phyloP scores from a whole-genome alignment of 495 filamentous ascomycete genomes.

The Aspergillus leporis region DNA sequence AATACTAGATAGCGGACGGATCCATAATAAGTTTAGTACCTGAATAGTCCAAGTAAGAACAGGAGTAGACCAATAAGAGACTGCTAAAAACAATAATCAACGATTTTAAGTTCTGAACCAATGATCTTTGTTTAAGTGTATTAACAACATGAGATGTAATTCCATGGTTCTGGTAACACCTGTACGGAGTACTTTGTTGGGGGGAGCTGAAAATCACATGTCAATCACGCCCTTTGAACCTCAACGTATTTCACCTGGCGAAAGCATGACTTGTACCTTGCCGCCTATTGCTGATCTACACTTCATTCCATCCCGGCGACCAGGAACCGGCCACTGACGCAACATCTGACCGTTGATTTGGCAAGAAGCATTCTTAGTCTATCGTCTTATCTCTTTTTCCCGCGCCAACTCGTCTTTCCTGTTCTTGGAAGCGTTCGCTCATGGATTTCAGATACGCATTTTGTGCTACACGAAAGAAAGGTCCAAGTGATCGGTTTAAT shows the following conservation, averaged over 20 bases:
- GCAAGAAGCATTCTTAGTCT: neutral
- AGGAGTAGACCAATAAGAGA: no score
- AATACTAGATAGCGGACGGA: no score
- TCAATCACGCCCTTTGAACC: neutral
- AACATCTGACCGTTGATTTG: conserved; percentile 9
- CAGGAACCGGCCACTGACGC: conserved; percentile 17
- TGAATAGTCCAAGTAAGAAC: no score
- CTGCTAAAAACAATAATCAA: no score
- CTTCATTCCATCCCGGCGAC: neutral
- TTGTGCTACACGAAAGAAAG: conserved; percentile 1
- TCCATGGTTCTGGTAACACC: neutral
- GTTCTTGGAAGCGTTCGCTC: conserved; percentile 5
- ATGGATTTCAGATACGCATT: conserved; percentile 14
- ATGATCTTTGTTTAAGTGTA: conserved; percentile 7
- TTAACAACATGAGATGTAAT: neutral
- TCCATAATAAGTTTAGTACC: no score
- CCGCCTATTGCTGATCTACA: neutral
- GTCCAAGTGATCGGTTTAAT: conserved; percentile 16
- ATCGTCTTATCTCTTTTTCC: neutral
- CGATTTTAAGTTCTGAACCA: neutral
- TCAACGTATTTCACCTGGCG: neutral
- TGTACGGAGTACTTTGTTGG: conserved; percentile 16
- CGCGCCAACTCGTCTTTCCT: neutral
- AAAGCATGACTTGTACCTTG: neutral
- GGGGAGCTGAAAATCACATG: conserved; percentile 25